Base-by-base conservation (phyloP, 2,329 filamentous ascomycete species). In the Blastomyces gilchristii region DNA sequence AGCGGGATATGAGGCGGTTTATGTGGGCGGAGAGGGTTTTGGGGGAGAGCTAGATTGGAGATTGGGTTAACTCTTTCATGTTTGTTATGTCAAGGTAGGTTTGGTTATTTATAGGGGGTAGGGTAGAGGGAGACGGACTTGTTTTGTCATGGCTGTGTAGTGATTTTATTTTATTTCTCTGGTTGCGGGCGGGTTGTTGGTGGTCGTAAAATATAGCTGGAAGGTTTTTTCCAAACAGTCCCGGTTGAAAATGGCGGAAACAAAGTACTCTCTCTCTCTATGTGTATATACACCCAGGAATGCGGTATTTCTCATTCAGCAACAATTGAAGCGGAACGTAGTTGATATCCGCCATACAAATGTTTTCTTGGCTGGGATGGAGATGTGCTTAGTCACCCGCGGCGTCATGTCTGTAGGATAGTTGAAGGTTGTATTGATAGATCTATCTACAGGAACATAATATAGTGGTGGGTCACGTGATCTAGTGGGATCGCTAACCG, bases 1-100 rank as follows among this genome's bases (percentile, higher is more conserved):
- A 80, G 68, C 74, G 72, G 63, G 75, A 73, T 65, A 79, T 69
- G 61, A 80, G 71, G 62, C 76, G 74, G 14, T 72, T 67, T 65
- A 79, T 72, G 68, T 78, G 78, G 22, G 69, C 64, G 64, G 71
- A 67, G 60, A 73, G 60, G 58, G 69, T 67, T 68, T 74, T 63
- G 62, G 68, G 67, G 66, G 69, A 65, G 64, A 72, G 68, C 66
- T 71, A 60, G 63, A 18, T 45, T 45, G 18, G 43, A 60, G 63
- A 18, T 45, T 45, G 18, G 16, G 43, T 45, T 45, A 39, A 39
- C 37, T 3, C 37, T 39, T 47, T 65, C 64, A 63, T 65, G 59
- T 22, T 22, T 22, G n/a, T 18, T 47, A 4, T 18, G 11, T 5
- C 9, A 61, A 57, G 61, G 41, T 18, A 18, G 14, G 6, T 60